Base-by-base conservation (phyloP, 495 filamentous ascomycete genomes). In the Astrothelium macrocarpum region DNA sequence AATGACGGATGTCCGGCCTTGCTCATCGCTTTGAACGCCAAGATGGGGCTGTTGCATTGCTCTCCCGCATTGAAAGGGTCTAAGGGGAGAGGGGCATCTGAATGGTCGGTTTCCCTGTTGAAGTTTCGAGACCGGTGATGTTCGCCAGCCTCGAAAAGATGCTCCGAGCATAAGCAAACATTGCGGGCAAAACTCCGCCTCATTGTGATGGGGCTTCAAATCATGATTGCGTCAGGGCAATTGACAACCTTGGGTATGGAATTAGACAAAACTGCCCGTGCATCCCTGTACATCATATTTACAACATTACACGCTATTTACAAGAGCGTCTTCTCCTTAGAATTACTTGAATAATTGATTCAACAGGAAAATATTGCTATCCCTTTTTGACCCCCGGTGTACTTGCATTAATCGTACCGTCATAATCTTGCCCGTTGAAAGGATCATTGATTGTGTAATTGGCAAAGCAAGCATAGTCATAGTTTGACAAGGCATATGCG, bases 391-490 rank as follows among this genome's bases (percentile, higher is more conserved):
- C 25, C 49, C 65, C 65, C 25, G 28, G 42, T 5, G 65, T 67
- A 7, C 10, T 45, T 62, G 61, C 64, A 42, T 29, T 66, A 16
- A 78, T 71, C 16, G 71, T 70, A n/a, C 75, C 74, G 70, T 76
- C 76, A 58, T 67, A 76, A 61, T 77, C 75, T 49, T 67, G 28
- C 1, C 74, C 76, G 68, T 67, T 73, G 1, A 65, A 70, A 16
- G 72, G 66, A 59, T 72, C 61, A 1, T 56, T 26, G 60, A 78
- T 64, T 0, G 72, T 75, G 32, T 77, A 77, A 42, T 78, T 74
- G 0, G 68, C 76, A 65, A 76, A 76, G 63, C 75, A 78, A 39
- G 74, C 72, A 61, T 67, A 75, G 11, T 72, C 63, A 64, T 76
- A 76, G 34, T 77, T 75, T 7, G 65, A 56, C 72, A 72, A 43